Evolutionary conservation across 352 stramenopile genomes (phyloP).

Genomic region (Pythium sp.): DNA sequence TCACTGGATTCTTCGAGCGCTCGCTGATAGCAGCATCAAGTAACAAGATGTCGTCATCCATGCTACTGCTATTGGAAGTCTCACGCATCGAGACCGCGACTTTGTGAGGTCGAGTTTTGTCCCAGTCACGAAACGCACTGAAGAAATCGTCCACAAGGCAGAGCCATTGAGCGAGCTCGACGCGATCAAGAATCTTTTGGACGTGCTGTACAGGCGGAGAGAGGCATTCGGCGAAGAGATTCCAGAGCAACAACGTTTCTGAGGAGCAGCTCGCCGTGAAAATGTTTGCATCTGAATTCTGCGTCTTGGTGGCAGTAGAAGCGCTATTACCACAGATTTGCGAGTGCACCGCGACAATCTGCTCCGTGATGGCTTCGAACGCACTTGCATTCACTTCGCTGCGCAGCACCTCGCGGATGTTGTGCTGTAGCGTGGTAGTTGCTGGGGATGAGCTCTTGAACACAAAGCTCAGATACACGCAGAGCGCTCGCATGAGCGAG

Average conservation of each 20-base stretch:
- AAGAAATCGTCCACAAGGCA: conserved; percentile 20
- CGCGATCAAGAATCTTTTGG: conserved; percentile 1
- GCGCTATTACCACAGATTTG: conserved; percentile 14
- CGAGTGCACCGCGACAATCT: conserved; percentile 21
- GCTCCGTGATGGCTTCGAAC: conserved; percentile 16
- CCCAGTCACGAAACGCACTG: conserved; percentile 1
- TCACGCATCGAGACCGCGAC: neutral
- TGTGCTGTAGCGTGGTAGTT: conserved; percentile 24
- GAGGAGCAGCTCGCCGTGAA: neutral
- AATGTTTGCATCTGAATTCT: neutral
- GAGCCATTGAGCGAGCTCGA: conserved; percentile 13
- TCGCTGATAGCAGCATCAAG: neutral
- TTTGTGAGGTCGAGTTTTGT: neutral
- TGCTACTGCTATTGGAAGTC: neutral
- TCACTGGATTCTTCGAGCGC: neutral
- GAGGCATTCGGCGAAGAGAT: conserved; percentile 18
- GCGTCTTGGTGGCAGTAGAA: neutral
- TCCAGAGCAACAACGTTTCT: conserved; percentile 34
- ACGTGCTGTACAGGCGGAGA: conserved; percentile 6
- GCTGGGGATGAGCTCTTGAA: conserved; percentile 20
- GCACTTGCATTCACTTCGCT: conserved; percentile 31
- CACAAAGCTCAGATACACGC: conserved; percentile 55
- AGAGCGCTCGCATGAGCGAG: conserved; percentile 38
- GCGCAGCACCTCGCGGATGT: conserved; percentile 41
- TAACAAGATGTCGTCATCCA: neutral